A percentile compares a stretch with the other conserved stretches of the same genome.
Evolutionary conservation across 768 basidiomycete species (phyloP).

Genomic region (Lactarius evosmus): DNA sequence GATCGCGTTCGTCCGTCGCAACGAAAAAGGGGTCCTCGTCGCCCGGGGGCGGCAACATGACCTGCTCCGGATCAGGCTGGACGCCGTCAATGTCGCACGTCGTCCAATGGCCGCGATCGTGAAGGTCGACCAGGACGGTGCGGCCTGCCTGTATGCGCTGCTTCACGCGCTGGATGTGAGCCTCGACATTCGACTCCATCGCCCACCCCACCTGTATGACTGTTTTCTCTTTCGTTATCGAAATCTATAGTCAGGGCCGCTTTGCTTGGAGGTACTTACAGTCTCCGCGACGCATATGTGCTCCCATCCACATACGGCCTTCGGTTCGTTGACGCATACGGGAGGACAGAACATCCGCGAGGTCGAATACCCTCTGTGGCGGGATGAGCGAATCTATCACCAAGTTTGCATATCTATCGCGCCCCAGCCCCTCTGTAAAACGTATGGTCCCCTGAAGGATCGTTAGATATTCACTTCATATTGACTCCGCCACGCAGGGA

Average conservation of each 20-base stretch:
- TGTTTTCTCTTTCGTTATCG: conserved; percentile 11
- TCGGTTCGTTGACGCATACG: conserved; percentile 35
- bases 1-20: conserved; percentile 44
- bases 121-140: conserved; percentile 29
- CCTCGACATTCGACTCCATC: conserved; percentile 37
- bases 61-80: conserved; percentile 12
- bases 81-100: conserved; percentile 14
- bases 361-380: conserved; percentile 29
- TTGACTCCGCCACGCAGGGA: background rate
- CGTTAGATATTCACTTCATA: background rate
- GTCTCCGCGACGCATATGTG: conserved; percentile 45
- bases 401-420: conserved; percentile 15
- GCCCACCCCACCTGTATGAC: conserved; percentile 37
- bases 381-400: conserved; percentile 9
- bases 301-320: conserved; percentile 42
- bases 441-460: conserved; percentile 23
- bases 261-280: conserved; percentile 33
- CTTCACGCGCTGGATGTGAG: conserved; percentile 38
- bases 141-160: conserved; percentile 32
- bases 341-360: conserved; percentile 36
- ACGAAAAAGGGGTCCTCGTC: conserved; percentile 32
- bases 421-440: conserved; percentile 14
- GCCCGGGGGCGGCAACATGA: conserved; percentile 3
- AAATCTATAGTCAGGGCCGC: conserved; percentile 8
- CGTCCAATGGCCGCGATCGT: background rate